Evolutionary conservation across 192 early-diverging fungal species (phyloP).

Genomic region (Coemansia asiatica): DNA sequence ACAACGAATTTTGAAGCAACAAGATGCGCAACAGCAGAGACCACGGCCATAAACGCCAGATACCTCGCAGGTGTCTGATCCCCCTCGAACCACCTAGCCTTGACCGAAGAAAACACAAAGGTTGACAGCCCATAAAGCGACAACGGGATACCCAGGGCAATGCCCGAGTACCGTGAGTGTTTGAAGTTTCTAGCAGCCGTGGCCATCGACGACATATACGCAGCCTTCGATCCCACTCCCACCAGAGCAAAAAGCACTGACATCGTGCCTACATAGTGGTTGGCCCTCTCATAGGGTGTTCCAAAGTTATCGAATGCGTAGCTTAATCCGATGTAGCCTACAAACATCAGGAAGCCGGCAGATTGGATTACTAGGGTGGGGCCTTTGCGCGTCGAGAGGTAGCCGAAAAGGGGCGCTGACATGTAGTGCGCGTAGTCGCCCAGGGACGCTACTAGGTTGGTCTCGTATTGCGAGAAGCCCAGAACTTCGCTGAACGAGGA

Average conservation of each 20-base stretch:
- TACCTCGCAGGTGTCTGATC: constrained; percentile 55
- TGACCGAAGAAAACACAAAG: constrained; percentile 61
- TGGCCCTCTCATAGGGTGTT: constrained; percentile 4
- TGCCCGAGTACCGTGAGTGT: constrained; percentile 49
- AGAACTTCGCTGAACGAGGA: constrained; percentile 55
- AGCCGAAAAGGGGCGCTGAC: constrained; percentile 60
- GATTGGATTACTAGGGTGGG: constrained; percentile 33
- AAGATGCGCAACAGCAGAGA: constrained; percentile 54
- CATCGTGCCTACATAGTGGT: constrained; percentile 47
- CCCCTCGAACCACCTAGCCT: constrained; percentile 53
- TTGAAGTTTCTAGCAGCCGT: constrained; percentile 62
- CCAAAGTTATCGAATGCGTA: constrained; percentile 26
- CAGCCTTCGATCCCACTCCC: constrained; percentile 62
- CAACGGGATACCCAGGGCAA: constrained; percentile 63
- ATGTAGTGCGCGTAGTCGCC: constrained; percentile 71
- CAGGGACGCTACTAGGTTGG: constrained; percentile 61
- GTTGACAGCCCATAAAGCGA: constrained; percentile 65
- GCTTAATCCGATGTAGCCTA: constrained; percentile 46
- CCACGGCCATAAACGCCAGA: constrained; percentile 55
- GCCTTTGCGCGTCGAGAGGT: constrained; percentile 50
- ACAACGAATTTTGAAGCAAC: constrained; percentile 39
- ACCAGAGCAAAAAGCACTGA: constrained; percentile 58
- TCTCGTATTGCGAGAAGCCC: constrained; percentile 61
- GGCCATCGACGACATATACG: constrained; percentile 63
- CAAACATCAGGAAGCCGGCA: constrained; percentile 38